These are phyloP conservation scores for Arthrinium puccinioides DNA, from an alignment of 2,329 filamentous ascomycete genomes.

Conservation along the genomic window DNA sequence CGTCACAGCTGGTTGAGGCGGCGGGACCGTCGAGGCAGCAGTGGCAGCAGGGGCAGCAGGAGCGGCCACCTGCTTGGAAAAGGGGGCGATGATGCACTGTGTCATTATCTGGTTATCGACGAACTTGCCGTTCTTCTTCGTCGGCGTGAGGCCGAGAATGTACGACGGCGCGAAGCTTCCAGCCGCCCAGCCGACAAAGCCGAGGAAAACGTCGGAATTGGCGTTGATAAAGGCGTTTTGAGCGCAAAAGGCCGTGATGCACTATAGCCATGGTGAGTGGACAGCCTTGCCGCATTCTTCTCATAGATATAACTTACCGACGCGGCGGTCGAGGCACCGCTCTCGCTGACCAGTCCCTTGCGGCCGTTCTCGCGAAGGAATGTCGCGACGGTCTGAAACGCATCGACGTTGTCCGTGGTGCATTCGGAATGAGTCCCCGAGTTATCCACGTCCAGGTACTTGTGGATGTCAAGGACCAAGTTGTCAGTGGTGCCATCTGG, in stretches of 20 bases:
- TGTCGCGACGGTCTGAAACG: slow-evolving; percentile 37
- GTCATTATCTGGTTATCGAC: slow-evolving; percentile 34
- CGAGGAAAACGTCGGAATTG: slow-evolving; percentile 39
- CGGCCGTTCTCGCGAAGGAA: slow-evolving; percentile 40
- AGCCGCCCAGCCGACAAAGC: slow-evolving; percentile 39
- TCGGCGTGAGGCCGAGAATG: slow-evolving; percentile 35
- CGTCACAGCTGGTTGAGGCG: background rate
- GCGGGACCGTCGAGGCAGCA: background rate
- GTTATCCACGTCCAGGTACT: slow-evolving; percentile 53
- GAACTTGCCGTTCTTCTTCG: slow-evolving; percentile 18
- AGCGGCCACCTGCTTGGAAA: slow-evolving; percentile 14
- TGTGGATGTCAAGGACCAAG: slow-evolving; percentile 53
- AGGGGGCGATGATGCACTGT: slow-evolving; percentile 32
- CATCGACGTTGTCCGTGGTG: slow-evolving; percentile 43
- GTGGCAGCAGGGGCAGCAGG: background rate
- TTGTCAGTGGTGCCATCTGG: slow-evolving; percentile 48
- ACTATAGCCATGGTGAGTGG: slow-evolving; percentile 17
- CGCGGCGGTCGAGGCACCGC: slow-evolving; percentile 36
- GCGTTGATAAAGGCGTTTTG: slow-evolving; percentile 38
- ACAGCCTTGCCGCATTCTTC: too few relatives aligned
- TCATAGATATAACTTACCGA: slow-evolving; percentile 28
- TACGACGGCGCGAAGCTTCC: slow-evolving; percentile 35
- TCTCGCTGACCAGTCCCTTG: slow-evolving; percentile 44
- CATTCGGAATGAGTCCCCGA: slow-evolving; percentile 45
- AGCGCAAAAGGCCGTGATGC: slow-evolving; percentile 34